phyloP scores from a whole-genome alignment of 1,139 yeast species.

The Sugiyamaella japonica region DNA sequence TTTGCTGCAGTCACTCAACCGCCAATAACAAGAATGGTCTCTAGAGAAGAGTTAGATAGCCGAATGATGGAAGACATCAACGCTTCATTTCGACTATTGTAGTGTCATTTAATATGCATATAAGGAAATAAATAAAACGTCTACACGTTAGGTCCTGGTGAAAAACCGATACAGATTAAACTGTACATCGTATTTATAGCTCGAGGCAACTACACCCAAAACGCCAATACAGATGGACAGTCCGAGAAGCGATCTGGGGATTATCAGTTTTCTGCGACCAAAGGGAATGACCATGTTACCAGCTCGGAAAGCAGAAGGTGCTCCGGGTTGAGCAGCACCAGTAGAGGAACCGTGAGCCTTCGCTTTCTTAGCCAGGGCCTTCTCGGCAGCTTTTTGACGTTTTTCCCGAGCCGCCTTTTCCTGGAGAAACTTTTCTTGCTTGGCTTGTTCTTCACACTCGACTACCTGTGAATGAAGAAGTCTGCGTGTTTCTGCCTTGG shows the following conservation, averaged over 20 bases:
- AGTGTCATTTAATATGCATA: conserved; percentile 1
- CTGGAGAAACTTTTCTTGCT: conserved; percentile 5
- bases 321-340: background rate
- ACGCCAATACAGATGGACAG: conserved; percentile 27
- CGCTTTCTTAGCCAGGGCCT: background rate
- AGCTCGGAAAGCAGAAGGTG: background rate
- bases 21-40: conserved; percentile 1
- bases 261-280: conserved; percentile 8
- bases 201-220: conserved; percentile 22
- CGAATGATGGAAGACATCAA: conserved; percentile 18
- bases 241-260: conserved; percentile 18
- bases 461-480: conserved; percentile 20
- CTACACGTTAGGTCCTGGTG: background rate
- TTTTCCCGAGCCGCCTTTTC: conserved; percentile 3
- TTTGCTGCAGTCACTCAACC: background rate
- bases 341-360: too few species aligned
- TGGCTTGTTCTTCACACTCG: conserved; percentile 16
- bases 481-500: background rate
- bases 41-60: conserved; percentile 19
- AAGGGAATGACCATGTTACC: conserved; percentile 12
- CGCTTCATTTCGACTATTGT: conserved; percentile 16
- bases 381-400: conserved; percentile 1
- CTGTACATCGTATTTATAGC: conserved; percentile 18
- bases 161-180: conserved; percentile 12
- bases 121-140: conserved; percentile 6